Evolutionary conservation across 306 rosid genomes (phyloP).

Genomic region (Erythrophleum fordii): DNA sequence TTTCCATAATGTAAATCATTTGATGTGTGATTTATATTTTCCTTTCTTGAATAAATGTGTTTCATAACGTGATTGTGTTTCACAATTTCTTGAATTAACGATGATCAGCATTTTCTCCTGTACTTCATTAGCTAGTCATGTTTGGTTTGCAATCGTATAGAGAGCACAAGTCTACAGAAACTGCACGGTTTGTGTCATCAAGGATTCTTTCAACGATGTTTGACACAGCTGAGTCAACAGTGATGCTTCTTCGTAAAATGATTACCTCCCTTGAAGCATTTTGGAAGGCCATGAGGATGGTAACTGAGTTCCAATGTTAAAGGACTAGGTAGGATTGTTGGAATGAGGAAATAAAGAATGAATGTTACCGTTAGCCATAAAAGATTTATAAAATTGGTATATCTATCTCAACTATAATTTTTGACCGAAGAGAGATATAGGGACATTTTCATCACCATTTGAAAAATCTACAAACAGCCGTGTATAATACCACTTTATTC

Average conservation of each 20-base stretch:
- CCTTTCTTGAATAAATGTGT: neutral
- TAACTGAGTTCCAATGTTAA: too few relatives aligned
- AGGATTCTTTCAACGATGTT: neutral
- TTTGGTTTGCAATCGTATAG: neutral
- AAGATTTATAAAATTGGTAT: neutral
- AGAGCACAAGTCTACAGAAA: neutral
- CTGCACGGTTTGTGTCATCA: neutral
- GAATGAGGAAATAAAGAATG: too few relatives aligned
- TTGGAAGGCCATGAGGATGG: neutral
- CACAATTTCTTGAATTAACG: neutral
- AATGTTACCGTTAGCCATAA: too few relatives aligned
- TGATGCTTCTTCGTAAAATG: neutral
- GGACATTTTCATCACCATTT: neutral
- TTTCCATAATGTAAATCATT: neutral
- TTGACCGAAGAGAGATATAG: too few relatives aligned
- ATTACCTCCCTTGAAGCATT: conserved; percentile 1
- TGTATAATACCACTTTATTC: too few relatives aligned
- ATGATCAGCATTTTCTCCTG: conserved; percentile 58
- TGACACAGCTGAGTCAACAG: neutral
- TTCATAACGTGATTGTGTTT: neutral
- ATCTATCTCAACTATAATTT: too few relatives aligned
- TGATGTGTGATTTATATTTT: neutral
- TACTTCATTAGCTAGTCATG: conserved; percentile 44
- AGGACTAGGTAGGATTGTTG: too few relatives aligned
- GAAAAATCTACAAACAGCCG: too few relatives aligned